These are phyloP conservation scores for Epithemia pelagica DNA, from an alignment of 108 stramenopile species.

Conservation along the genomic window DNA sequence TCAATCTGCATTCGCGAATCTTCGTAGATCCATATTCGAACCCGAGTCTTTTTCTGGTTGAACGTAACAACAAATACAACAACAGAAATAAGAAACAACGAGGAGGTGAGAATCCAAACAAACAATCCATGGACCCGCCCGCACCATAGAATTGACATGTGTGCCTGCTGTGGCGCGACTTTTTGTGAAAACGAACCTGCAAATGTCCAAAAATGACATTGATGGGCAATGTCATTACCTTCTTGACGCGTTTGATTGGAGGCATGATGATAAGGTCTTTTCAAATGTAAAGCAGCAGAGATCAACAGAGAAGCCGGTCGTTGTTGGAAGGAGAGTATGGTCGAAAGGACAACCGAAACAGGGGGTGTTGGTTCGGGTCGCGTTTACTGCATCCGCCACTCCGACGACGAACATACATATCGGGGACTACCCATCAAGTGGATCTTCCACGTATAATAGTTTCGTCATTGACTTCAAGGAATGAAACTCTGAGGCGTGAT, in stretches of 20 bases:
- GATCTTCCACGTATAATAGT: too few relatives aligned
- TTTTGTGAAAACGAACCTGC: constrained; percentile 31
- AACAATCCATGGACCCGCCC: neutral
- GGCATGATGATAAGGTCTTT: constrained; percentile 73
- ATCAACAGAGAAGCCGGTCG: too few relatives aligned
- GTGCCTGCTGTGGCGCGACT: neutral
- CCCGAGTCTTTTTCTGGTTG: constrained; percentile 80
- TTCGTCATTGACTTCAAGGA: too few relatives aligned
- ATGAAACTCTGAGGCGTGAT: too few relatives aligned
- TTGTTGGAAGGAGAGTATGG: too few relatives aligned
- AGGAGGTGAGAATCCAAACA: neutral
- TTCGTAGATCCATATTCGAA: constrained; percentile 97
- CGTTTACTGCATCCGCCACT: too few relatives aligned
- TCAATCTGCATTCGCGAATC: constrained; percentile 94
- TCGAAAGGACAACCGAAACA: too few relatives aligned
- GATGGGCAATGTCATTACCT: constrained; percentile 94
- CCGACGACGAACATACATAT: too few relatives aligned
- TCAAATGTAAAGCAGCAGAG: too few relatives aligned
- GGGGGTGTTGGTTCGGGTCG: too few relatives aligned
- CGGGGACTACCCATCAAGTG: too few relatives aligned
- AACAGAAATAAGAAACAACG: constrained; percentile 2
- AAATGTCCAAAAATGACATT: constrained; percentile 97
- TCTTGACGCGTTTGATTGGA: constrained; percentile 72
- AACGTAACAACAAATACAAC: constrained; percentile 1
- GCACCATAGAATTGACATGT: neutral